phyloP scores from a whole-genome alignment of 169 alveolate genomes.

The Cytauxzoon felis region DNA sequence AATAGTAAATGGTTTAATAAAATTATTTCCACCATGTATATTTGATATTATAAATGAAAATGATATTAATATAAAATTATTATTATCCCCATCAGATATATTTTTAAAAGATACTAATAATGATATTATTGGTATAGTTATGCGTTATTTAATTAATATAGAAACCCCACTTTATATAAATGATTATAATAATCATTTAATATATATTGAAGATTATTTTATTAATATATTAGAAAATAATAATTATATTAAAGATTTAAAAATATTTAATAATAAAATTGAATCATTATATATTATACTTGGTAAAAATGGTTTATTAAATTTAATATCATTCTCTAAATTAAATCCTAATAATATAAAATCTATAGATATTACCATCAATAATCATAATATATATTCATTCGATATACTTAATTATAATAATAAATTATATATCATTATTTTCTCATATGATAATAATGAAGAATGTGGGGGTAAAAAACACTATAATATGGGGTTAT shows the following conservation, averaged over 20 bases:
- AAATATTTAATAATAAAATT: slow-evolving; percentile 10
- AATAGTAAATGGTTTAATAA: slow-evolving; percentile 28
- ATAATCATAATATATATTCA: too few species aligned
- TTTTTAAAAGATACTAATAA: slow-evolving; percentile 48
- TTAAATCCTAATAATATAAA: slow-evolving; percentile 14
- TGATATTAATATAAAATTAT: slow-evolving; percentile 26
- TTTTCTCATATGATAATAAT: too few species aligned
- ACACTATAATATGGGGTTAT: too few species aligned
- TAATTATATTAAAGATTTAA: slow-evolving; percentile 11
- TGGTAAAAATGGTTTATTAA: not conserved
- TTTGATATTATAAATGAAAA: slow-evolving; percentile 17
- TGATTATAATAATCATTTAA: not conserved
- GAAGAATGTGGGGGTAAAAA: too few species aligned
- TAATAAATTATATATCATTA: slow-evolving; percentile 10
- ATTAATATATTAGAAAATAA: not conserved
- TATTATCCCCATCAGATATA: slow-evolving; percentile 50
- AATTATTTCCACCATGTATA: slow-evolving; percentile 43
- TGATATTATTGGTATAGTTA: slow-evolving; percentile 50
- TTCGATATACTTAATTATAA: slow-evolving; percentile 7
- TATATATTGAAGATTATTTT: slow-evolving; percentile 18
- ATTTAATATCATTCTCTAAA: slow-evolving; percentile 5
- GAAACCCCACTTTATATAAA: slow-evolving; percentile 31
- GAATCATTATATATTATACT: slow-evolving; percentile 14
- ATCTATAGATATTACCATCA: not conserved
- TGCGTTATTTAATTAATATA: slow-evolving; percentile 42